Evolutionary conservation across 805 yeast species (phyloP).

Genomic region (Metschnikowia peoriensis): DNA sequence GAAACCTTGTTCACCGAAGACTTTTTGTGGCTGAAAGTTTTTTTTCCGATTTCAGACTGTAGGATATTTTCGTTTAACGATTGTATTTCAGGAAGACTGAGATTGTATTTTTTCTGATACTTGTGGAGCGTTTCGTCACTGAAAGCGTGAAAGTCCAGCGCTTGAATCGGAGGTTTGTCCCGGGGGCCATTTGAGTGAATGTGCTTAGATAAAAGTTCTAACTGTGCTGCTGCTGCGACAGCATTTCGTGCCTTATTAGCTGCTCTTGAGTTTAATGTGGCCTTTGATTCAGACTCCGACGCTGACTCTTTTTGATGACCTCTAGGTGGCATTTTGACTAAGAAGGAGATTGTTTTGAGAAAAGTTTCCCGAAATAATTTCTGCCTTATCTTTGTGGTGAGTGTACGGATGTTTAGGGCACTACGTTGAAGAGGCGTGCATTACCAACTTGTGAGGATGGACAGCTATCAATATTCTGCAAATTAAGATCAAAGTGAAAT

Average conservation of each 20-base stretch:
- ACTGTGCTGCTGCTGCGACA: slow-evolving; percentile 66
- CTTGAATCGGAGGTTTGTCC: slow-evolving; percentile 49
- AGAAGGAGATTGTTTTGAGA: not conserved
- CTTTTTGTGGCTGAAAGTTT: slow-evolving; percentile 44
- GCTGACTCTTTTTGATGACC: slow-evolving; percentile 32
- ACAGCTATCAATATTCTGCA: too few species aligned
- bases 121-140: slow-evolving; percentile 64
- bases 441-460: too few species aligned
- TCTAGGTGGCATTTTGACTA: slow-evolving; percentile 17
- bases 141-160: slow-evolving; percentile 67
- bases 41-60: slow-evolving; percentile 70
- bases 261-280: slow-evolving; percentile 32
- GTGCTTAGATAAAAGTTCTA: slow-evolving; percentile 63
- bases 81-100: slow-evolving; percentile 57
- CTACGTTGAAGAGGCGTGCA: too few species aligned
- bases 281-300: slow-evolving; percentile 33
- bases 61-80: slow-evolving; percentile 69
- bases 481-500: too few species aligned
- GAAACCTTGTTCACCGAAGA: slow-evolving; percentile 42
- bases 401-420: not conserved
- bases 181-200: slow-evolving; percentile 73
- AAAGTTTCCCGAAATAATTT: not conserved
- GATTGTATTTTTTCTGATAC: slow-evolving; percentile 60
- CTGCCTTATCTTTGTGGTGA: not conserved
- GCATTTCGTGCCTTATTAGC: slow-evolving; percentile 61